A percentile compares a stretch with the other conserved stretches of the same genome.
Evolutionary conservation across 768 basidiomycete species (phyloP).

Genomic region (Lepiota subincarnata): DNA sequence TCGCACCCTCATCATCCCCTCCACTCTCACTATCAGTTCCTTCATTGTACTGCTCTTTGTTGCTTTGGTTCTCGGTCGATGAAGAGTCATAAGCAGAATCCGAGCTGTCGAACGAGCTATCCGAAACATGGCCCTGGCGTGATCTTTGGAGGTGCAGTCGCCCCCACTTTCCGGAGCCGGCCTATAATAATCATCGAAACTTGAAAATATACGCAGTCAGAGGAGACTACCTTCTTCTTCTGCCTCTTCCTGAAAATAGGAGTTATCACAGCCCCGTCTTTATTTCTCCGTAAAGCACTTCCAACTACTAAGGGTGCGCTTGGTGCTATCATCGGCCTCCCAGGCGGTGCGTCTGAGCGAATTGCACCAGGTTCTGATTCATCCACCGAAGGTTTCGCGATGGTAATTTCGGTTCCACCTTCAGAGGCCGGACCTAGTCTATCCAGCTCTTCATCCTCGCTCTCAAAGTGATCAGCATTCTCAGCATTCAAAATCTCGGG

Average conservation of each 20-base stretch:
- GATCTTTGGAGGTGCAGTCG: not conserved
- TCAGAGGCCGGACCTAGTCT: slow-evolving; percentile 7
- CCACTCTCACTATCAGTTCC: slow-evolving; percentile 17
- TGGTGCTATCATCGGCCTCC: slow-evolving; percentile 16
- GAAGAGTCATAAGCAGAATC: slow-evolving; percentile 52
- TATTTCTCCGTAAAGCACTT: slow-evolving; percentile 60
- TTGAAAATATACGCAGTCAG: not conserved
- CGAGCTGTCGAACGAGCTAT: slow-evolving; percentile 73
- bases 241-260: slow-evolving; percentile 48
- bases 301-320: slow-evolving; percentile 38
- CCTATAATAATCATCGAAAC: slow-evolving; percentile 26
- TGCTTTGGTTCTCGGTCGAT: slow-evolving; percentile 16
- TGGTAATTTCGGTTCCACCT: slow-evolving; percentile 13
- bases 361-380: slow-evolving; percentile 10
- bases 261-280: slow-evolving; percentile 53
- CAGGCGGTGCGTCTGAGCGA: slow-evolving; percentile 8
- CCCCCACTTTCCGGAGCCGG: slow-evolving; percentile 40
- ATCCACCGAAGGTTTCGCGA: slow-evolving; percentile 1
- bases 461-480: slow-evolving; percentile 24
- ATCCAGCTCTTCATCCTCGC: slow-evolving; percentile 24
- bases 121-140: slow-evolving; percentile 34
- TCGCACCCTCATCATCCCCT: slow-evolving; percentile 17
- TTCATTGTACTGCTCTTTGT: slow-evolving; percentile 16
- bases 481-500: slow-evolving; percentile 34
- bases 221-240: slow-evolving; percentile 20